Evolutionary conservation across 1,284 basidiomycete species (phyloP).

Genomic region (Coriolopsis trogii): DNA sequence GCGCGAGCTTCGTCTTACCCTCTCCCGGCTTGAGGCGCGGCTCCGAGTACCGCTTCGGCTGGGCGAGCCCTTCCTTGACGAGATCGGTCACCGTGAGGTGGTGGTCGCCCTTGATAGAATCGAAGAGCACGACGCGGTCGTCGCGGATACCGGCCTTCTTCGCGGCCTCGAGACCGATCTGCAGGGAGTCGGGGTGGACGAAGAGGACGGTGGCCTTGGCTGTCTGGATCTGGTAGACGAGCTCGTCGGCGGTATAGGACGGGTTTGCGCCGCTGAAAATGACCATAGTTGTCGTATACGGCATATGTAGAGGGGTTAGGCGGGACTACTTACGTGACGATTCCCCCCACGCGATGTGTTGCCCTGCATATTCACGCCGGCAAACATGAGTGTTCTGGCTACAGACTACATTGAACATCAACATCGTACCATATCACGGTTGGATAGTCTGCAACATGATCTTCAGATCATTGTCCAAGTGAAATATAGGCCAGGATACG

Average conservation of each 20-base stretch:
- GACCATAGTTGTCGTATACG: constrained; percentile 27
- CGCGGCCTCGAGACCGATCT: constrained; percentile 54
- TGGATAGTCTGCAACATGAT: constrained; percentile 61
- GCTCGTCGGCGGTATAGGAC: constrained; percentile 66
- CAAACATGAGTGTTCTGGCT: background rate
- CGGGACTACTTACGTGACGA: constrained; percentile 48
- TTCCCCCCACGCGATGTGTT: constrained; percentile 69
- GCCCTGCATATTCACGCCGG: constrained; percentile 45
- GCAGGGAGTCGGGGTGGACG: constrained; percentile 54
- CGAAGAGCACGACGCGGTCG: constrained; percentile 59
- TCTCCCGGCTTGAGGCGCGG: constrained; percentile 61
- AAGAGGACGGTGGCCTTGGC: constrained; percentile 63
- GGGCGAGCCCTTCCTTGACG: constrained; percentile 53
- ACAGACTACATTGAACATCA: no score
- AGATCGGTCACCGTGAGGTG: constrained; percentile 53
- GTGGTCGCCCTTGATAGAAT: constrained; percentile 25
- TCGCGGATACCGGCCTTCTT: constrained; percentile 52
- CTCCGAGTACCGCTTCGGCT: constrained; percentile 47
- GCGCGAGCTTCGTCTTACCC: constrained; percentile 68
- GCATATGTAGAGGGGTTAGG: constrained; percentile 22
- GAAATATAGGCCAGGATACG: background rate
- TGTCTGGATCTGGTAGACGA: constrained; percentile 60
- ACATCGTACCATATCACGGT: constrained; percentile 56
- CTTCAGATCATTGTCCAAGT: background rate
- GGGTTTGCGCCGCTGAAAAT: constrained; percentile 61